Base-by-base conservation (phyloP, 2,329 filamentous ascomycete species). In the Cercospora citrullina region DNA sequence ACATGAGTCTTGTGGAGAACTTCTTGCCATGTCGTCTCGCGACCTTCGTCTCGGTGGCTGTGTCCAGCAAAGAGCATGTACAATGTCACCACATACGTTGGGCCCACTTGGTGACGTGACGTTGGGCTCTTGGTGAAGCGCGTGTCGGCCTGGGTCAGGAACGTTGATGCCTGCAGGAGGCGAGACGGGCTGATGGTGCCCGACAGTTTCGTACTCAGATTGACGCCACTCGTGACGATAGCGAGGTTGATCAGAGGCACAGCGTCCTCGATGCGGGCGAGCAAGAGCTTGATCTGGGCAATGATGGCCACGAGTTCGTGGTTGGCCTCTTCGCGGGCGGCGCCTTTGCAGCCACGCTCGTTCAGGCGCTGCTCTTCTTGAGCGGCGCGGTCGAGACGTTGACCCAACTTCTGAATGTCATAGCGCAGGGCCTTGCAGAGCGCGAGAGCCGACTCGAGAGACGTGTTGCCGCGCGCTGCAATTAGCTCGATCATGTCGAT, bases 21-120 rank as follows among this genome's bases (percentile, higher is more conserved):
- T 78, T 99, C 94, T 77, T 98, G 95, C 95, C 95, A 98, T 0
- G 94, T 91, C 0, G 93, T 83, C 81, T 89, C 80, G 81, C 91
- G 77, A 73, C 86, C 82, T 18, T 86, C 83, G 2, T 84, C 81
- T 45, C 87, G 81, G 53, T 83, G 82, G 3, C 89, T 83, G 78
- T 98, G 93, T 1, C 93, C 91, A 2, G 90, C 85, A 75, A 98
- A 99, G 0, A 98, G 86, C 93, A 98, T 97, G 79, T 98, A 99
- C 72, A 98, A 82, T 0, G 94, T 96, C 7, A 98, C 79, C 0
- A 87, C 90, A 75, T 97, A 98, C 0, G 89, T 87, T 0, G 94
- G 93, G 0, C 95, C 95, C 68, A 98, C 91, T 76, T 97, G 93
- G 57, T 92, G 88, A 0, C 90, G 85, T 9, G 83, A 81, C 0